These are phyloP conservation scores for Osmanthus fragrans DNA, from an alignment of 257 asterid genomes.

Conservation along the genomic window DNA sequence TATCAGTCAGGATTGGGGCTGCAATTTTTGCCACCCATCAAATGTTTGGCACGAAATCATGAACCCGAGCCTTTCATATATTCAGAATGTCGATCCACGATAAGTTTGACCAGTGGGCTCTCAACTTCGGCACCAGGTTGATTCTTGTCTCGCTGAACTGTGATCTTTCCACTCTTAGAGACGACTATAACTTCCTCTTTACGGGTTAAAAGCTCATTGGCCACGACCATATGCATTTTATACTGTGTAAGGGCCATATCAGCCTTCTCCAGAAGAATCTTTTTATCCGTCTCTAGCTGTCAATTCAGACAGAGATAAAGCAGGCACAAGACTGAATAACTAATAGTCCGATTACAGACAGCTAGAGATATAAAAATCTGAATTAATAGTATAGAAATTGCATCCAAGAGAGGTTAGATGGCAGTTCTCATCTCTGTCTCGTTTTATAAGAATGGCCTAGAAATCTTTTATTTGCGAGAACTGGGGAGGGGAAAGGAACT, in stretches of 20 bases:
- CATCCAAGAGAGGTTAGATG: neutral
- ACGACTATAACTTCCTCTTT: slow-evolving; percentile 88
- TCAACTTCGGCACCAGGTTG: slow-evolving; percentile 66
- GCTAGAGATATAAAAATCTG: no score
- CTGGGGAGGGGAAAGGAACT: no score
- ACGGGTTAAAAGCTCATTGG: slow-evolving; percentile 91
- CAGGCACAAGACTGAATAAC: neutral
- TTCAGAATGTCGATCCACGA: slow-evolving; percentile 66
- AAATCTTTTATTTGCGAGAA: neutral
- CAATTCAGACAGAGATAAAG: neutral
- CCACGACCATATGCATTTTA: slow-evolving; percentile 81
- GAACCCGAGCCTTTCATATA: slow-evolving; percentile 35
- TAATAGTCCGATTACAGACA: no score
- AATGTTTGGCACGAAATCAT: slow-evolving; percentile 4
- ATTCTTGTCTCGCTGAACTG: slow-evolving; percentile 58
- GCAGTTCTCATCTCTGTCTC: neutral
- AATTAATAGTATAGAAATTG: neutral
- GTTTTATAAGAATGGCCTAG: neutral
- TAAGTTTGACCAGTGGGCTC: slow-evolving; percentile 60
- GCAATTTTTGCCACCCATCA: neutral
- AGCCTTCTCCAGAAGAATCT: slow-evolving; percentile 84
- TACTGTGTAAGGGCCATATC: slow-evolving; percentile 69
- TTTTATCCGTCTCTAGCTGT: slow-evolving; percentile 85
- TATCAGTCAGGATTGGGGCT: neutral
- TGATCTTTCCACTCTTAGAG: slow-evolving; percentile 45